These are phyloP conservation scores for Alternaria conjuncta DNA, from an alignment of 2,329 filamentous ascomycete species.

Conservation along the genomic window DNA sequence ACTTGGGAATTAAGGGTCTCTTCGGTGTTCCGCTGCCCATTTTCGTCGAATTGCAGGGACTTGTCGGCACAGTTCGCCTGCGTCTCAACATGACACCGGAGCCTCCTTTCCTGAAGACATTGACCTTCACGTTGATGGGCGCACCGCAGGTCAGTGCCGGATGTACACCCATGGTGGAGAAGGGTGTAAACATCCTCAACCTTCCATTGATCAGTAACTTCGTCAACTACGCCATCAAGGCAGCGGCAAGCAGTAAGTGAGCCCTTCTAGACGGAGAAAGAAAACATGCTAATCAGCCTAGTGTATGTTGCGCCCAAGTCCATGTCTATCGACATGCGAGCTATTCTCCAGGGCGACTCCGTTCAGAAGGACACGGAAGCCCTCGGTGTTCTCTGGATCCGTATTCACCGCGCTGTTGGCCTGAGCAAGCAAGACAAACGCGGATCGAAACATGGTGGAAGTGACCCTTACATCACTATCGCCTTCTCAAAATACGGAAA, in stretches of 20 bases:
- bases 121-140: constrained; percentile 95
- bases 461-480: constrained; percentile 93
- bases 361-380: constrained; percentile 89
- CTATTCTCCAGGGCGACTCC: constrained; percentile 88
- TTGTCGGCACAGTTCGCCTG: constrained; percentile 87
- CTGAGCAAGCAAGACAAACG: constrained; percentile 90
- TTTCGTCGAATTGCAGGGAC: constrained; percentile 84
- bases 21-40: constrained; percentile 89
- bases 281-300: constrained; percentile 39
- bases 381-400: constrained; percentile 87
- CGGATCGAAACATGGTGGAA: constrained; percentile 84
- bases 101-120: constrained; percentile 87
- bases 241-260: constrained; percentile 68
- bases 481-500: constrained; percentile 97
- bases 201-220: constrained; percentile 94
- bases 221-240: constrained; percentile 91
- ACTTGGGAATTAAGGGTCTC: constrained; percentile 85
- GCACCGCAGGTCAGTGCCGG: constrained; percentile 87
- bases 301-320: constrained; percentile 95
- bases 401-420: constrained; percentile 85
- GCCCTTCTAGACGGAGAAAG: no score
- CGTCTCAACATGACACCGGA: constrained; percentile 86
- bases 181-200: constrained; percentile 88
- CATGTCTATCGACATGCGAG: constrained; percentile 88
- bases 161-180: constrained; percentile 91